phyloP scores from a whole-genome alignment of 495 filamentous ascomycete genomes.

The Tetracladium setigerum region DNA sequence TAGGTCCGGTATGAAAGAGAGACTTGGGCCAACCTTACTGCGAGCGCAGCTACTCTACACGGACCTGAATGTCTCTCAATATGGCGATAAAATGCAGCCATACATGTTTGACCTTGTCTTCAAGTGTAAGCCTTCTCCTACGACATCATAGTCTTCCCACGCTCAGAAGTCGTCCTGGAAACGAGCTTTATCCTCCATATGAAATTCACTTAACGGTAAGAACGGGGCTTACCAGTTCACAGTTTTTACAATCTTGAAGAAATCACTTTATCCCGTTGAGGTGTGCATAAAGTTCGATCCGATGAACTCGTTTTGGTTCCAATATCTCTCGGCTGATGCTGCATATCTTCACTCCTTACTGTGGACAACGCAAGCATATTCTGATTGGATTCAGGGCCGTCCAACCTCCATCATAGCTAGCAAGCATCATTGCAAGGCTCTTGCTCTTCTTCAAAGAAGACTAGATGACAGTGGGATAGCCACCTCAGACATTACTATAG shows the following conservation, averaged over 20 bases:
- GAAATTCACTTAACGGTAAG: no score
- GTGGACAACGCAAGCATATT: constrained; percentile 29
- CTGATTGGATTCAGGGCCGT: constrained; percentile 10
- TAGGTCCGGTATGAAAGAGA: no score
- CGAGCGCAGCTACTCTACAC: no score
- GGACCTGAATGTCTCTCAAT: constrained; percentile 22
- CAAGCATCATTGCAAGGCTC: constrained; percentile 25
- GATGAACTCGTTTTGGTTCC: constrained; percentile 24
- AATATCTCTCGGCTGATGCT: constrained; percentile 26
- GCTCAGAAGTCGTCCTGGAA: no score
- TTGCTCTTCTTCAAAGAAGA: constrained; percentile 29
- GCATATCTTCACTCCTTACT: constrained; percentile 33
- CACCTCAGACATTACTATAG: constrained; percentile 24
- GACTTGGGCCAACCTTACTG: no score
- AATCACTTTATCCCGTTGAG: constrained; percentile 30
- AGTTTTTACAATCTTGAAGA: constrained; percentile 35
- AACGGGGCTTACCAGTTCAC: no score
- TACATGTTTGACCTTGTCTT: constrained; percentile 11
- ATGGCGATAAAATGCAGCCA: constrained; percentile 27
- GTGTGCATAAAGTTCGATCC: constrained; percentile 29
- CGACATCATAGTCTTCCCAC: no score
- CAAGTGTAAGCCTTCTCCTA: constrained; percentile 18
- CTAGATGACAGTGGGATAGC: constrained; percentile 15
- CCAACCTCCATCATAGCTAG: background rate
- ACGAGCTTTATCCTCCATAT: no score